Evolutionary conservation across 2,329 filamentous ascomycete genomes (phyloP).

Genomic region (Tolypocladium ovalisporum): DNA sequence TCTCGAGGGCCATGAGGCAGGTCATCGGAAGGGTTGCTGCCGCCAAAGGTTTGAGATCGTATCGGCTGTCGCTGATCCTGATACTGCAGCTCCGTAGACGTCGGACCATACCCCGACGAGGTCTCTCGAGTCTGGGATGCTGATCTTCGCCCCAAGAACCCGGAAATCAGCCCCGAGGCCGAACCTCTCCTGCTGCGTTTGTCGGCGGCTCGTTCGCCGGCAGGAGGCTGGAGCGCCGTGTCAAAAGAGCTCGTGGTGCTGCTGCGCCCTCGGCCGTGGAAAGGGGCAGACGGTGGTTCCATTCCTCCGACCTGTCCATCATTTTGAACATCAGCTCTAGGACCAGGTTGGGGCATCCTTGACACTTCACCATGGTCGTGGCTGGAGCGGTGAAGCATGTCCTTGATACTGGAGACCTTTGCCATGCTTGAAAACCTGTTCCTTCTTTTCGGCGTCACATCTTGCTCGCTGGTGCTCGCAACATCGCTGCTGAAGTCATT

Average conservation of each 20-base stretch:
- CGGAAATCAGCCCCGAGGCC: conserved; percentile 17
- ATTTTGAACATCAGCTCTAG: background rate
- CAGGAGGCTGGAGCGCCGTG: conserved; percentile 6
- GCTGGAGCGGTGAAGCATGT: conserved; percentile 15
- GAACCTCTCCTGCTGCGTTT: conserved; percentile 18
- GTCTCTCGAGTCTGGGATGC: conserved; percentile 9
- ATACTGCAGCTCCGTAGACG: background rate
- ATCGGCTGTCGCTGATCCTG: background rate
- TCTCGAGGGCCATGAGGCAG: background rate
- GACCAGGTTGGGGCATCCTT: background rate
- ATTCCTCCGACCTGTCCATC: background rate
- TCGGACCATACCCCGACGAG: background rate
- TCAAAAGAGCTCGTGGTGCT: conserved; percentile 11
- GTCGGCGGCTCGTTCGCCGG: conserved; percentile 5
- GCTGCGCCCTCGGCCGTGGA: conserved; percentile 9
- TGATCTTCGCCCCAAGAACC: conserved; percentile 14
- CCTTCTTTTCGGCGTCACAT: conserved; percentile 24
- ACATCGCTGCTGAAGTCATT: conserved; percentile 8
- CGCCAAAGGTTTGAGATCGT: background rate
- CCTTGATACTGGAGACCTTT: conserved; percentile 18
- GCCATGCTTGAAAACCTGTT: conserved; percentile 33
- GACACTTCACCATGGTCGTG: conserved; percentile 5
- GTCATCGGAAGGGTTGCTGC: background rate
- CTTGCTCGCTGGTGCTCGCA: conserved; percentile 1
- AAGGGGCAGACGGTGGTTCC: conserved; percentile 7